phyloP scores from a whole-genome alignment of 805 yeast genomes.

The Candida sonorensis region DNA sequence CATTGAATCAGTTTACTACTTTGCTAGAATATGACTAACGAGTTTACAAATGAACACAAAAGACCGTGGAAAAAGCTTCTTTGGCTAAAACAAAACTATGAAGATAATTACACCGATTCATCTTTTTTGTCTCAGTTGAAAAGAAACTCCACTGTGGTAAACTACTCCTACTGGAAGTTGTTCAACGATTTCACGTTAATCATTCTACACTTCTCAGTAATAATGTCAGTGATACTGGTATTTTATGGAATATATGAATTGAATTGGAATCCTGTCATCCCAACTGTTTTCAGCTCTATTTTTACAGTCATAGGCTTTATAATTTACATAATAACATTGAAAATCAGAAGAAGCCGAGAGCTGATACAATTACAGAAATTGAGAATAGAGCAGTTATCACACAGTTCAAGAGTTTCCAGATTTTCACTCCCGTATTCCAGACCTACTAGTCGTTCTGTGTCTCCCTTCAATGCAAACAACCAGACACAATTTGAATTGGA shows the following conservation, averaged over 20 bases:
- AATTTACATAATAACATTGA: constrained; percentile 23
- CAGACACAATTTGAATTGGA: too few species aligned
- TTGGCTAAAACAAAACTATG: constrained; percentile 79
- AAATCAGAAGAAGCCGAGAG: constrained; percentile 24
- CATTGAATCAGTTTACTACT: too few species aligned
- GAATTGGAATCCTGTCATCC: constrained; percentile 43
- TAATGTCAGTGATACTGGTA: constrained; percentile 57
- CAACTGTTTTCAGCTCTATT: constrained; percentile 29
- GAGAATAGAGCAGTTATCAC: constrained; percentile 22
- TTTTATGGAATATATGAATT: constrained; percentile 54
- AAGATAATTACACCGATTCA: constrained; percentile 84
- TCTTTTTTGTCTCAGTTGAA: constrained; percentile 76
- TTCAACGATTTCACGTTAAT: constrained; percentile 66
- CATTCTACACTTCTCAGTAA: constrained; percentile 56
- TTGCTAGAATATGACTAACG: too few species aligned
- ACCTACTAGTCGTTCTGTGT: constrained; percentile 18
- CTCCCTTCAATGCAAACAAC: constrained; percentile 11
- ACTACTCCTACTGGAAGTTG: constrained; percentile 57
- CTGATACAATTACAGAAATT: constrained; percentile 22
- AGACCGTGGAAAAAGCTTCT: constrained; percentile 76
- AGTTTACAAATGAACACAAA: too few species aligned
- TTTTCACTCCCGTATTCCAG: constrained; percentile 13
- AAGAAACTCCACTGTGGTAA: constrained; percentile 67
- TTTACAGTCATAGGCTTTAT: constrained; percentile 32
- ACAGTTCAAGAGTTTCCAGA: constrained; percentile 11